phyloP scores from a whole-genome alignment of 2,329 filamentous ascomycete genomes.

The Nectriaceae sp. region DNA sequence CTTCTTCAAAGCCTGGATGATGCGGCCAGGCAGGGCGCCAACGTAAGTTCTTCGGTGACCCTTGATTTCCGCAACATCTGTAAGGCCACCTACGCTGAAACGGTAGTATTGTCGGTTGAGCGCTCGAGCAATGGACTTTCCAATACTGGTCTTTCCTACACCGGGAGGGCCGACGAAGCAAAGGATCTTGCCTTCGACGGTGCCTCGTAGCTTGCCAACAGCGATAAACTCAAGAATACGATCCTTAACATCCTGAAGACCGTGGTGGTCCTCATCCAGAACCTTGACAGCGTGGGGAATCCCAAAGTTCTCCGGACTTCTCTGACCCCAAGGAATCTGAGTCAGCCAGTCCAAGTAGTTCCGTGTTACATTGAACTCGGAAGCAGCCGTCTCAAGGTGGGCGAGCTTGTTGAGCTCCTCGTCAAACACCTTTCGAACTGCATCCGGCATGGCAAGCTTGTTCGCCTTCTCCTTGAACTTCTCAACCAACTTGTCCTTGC shows the following conservation, averaged over 20 bases:
- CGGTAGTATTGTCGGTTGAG: constrained; percentile 96
- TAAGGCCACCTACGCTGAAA: constrained; percentile 95
- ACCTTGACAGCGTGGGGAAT: constrained; percentile 90
- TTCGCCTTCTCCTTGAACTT: constrained; percentile 95
- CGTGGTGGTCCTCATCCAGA: constrained; percentile 94
- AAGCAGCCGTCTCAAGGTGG: constrained; percentile 91
- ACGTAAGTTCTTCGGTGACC: constrained; percentile 96
- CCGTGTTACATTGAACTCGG: constrained; percentile 96
- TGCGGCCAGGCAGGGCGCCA: constrained; percentile 89
- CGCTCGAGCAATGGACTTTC: constrained; percentile 94
- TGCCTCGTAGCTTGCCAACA: constrained; percentile 93
- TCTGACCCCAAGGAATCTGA: constrained; percentile 95
- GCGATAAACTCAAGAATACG: constrained; percentile 98
- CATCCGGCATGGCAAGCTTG: constrained; percentile 95
- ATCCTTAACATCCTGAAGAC: constrained; percentile 96
- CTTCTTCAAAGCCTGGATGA: constrained; percentile 98
- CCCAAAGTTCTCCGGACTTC: constrained; percentile 94
- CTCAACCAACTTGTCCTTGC: constrained; percentile 96
- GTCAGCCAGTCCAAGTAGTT: constrained; percentile 99
- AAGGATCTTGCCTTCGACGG: constrained; percentile 96
- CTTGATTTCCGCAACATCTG: constrained; percentile 98
- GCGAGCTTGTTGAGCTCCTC: constrained; percentile 97
- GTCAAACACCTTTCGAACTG: constrained; percentile 95
- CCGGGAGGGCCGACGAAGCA: constrained; percentile 97
- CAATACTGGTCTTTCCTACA: constrained; percentile 98